Percentiles rank a stretch among this genome's conserved stretches.
phyloP scores from a whole-genome alignment of 192 early-diverging fungal species.

The Tieghemiomyces parasiticus region DNA sequence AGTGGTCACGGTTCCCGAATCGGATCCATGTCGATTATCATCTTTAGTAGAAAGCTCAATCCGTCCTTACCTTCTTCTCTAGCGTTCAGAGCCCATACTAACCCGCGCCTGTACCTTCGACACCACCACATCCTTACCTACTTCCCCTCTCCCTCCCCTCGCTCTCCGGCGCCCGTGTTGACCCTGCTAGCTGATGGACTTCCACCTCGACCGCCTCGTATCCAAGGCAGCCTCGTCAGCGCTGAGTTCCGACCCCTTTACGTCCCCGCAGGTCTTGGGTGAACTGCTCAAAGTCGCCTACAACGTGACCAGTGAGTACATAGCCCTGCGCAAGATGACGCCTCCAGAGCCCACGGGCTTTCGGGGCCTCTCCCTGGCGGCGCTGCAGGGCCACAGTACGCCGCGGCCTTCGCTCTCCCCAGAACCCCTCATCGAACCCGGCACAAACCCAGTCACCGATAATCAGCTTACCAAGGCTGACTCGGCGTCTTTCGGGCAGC shows the following conservation, averaged over 20 bases:
- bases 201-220: background rate
- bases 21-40: too few relatives aligned
- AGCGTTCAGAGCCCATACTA: too few relatives aligned
- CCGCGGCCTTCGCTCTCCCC: background rate
- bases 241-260: background rate
- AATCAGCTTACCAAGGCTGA: background rate
- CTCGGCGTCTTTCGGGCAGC: background rate
- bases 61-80: too few relatives aligned
- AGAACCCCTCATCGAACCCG: background rate
- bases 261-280: background rate
- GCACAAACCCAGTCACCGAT: background rate
- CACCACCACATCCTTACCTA: too few relatives aligned
- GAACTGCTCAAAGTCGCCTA: conserved; percentile 3
- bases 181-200: background rate
- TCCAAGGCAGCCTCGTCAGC: background rate
- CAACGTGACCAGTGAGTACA: conserved; percentile 7
- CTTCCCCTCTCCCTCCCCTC: too few relatives aligned
- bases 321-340: background rate
- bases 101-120: too few relatives aligned
- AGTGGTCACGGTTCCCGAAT: too few relatives aligned
- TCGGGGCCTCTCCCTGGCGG: too few relatives aligned
- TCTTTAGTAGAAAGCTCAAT: too few relatives aligned
- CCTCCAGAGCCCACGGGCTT: background rate
- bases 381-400: background rate
- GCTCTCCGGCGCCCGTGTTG: too few relatives aligned